A percentile compares a stretch with the other conserved stretches of the same genome.
Conservation (phyloP, 306 rosid genomes). For the Lotus japonicus region DNA sequence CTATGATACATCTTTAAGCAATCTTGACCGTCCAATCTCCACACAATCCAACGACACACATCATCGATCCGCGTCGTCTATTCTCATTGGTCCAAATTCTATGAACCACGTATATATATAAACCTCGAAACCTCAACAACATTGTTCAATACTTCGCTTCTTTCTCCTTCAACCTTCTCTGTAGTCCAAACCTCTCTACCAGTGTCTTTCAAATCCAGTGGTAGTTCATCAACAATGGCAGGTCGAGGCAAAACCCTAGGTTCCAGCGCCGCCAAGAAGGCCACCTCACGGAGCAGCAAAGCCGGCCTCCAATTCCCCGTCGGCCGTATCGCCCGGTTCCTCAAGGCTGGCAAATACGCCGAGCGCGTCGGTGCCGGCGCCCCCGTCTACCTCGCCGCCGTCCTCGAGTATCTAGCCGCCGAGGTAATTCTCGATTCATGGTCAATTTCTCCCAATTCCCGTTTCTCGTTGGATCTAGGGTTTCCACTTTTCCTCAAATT, state of each 20-base stretch:
- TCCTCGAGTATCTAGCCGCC: constrained; percentile 88
- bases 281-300: constrained; percentile 73
- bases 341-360: constrained; percentile 87
- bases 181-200: too few relatives aligned
- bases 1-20: too few relatives aligned
- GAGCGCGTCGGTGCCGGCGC: constrained; percentile 96
- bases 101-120: too few relatives aligned
- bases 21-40: too few relatives aligned
- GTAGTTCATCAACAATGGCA: constrained; percentile 21
- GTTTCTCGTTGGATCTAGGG: constrained; percentile 13
- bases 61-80: too few relatives aligned
- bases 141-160: too few relatives aligned
- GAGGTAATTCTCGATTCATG: constrained; percentile 34
- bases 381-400: constrained; percentile 90
- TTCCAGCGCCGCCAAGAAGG: constrained; percentile 66
- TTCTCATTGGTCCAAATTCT: too few relatives aligned
- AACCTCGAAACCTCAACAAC: too few relatives aligned
- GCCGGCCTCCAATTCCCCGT: constrained; percentile 94
- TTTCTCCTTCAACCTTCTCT: too few relatives aligned
- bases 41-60: too few relatives aligned
- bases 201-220: too few relatives aligned
- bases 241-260: constrained; percentile 76
- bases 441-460: background rate
- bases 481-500: background rate
- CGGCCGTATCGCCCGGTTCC: constrained; percentile 86